These are phyloP conservation scores for Botryotinia convoluta DNA, from an alignment of 2,329 filamentous ascomycete species.

Conservation along the genomic window DNA sequence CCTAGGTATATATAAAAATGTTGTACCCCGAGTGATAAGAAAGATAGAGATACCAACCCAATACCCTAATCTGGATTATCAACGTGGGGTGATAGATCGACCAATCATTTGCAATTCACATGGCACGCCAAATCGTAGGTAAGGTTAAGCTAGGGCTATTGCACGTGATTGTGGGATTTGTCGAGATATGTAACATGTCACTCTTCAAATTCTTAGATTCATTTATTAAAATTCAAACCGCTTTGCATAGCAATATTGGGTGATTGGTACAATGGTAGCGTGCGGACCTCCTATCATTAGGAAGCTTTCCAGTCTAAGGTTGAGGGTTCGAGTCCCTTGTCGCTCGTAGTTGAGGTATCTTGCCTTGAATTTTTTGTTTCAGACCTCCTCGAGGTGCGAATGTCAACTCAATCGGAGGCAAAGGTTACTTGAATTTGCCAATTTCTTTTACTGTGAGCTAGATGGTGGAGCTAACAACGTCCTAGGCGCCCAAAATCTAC, in stretches of 20 bases:
- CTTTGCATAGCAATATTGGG: background rate
- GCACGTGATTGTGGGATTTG: background rate
- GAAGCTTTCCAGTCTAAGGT: constrained; percentile 13
- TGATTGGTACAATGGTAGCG: constrained; percentile 19
- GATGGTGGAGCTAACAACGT: background rate
- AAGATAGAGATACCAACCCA: background rate
- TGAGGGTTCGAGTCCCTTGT: constrained; percentile 18
- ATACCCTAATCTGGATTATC: background rate
- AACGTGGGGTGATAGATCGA: background rate
- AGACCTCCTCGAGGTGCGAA: background rate
- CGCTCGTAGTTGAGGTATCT: background rate
- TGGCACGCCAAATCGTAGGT: background rate
- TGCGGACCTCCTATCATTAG: constrained; percentile 16
- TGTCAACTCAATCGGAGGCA: background rate
- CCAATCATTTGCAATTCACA: background rate
- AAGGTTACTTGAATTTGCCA: background rate
- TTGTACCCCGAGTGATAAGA: background rate
- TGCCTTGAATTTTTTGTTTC: background rate
- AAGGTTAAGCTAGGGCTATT: too few species aligned
- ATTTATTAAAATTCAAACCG: background rate
- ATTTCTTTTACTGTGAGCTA: background rate
- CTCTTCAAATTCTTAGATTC: background rate
- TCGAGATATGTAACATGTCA: background rate
- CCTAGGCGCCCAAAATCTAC: background rate
- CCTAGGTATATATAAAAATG: background rate